Evolutionary conservation across 2,329 filamentous ascomycete species (phyloP).

Genomic region (Diaporthe sp.): DNA sequence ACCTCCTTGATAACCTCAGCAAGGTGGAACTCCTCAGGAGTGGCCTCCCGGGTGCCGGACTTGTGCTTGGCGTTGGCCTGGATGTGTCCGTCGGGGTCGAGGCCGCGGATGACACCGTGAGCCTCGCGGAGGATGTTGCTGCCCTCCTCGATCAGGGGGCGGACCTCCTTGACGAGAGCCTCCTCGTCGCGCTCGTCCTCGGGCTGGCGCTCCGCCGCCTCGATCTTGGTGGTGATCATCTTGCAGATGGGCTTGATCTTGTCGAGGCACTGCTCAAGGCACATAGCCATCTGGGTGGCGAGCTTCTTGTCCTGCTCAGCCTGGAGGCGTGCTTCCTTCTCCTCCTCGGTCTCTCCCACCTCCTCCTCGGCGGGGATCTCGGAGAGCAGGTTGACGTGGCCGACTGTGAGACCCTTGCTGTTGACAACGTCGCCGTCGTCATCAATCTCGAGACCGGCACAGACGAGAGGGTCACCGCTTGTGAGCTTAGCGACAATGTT

Average conservation of each 20-base stretch:
- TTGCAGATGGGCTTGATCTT: slow-evolving; percentile 88
- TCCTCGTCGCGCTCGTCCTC: slow-evolving; percentile 94
- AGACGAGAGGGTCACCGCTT: slow-evolving; percentile 74
- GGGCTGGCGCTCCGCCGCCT: slow-evolving; percentile 82
- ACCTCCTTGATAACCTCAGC: slow-evolving; percentile 87
- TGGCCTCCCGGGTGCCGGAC: slow-evolving; percentile 79
- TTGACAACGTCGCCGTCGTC: slow-evolving; percentile 80
- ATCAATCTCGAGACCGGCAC: slow-evolving; percentile 78
- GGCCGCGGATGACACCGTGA: slow-evolving; percentile 87
- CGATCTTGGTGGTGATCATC: slow-evolving; percentile 87
- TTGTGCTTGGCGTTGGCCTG: slow-evolving; percentile 88
- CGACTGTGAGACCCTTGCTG: slow-evolving; percentile 74
- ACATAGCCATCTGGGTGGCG: slow-evolving; percentile 79
- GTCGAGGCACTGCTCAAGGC: slow-evolving; percentile 84
- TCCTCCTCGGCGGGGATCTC: slow-evolving; percentile 64
- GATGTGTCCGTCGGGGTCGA: slow-evolving; percentile 91
- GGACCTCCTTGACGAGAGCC: slow-evolving; percentile 86
- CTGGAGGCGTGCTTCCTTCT: slow-evolving; percentile 67
- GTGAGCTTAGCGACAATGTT: slow-evolving; percentile 76
- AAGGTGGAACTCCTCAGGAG: slow-evolving; percentile 86
- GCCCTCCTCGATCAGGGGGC: slow-evolving; percentile 89
- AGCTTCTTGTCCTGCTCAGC: slow-evolving; percentile 80
- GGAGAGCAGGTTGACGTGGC: slow-evolving; percentile 76
- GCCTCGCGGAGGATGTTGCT: slow-evolving; percentile 85
- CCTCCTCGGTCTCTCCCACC: slow-evolving; percentile 71